phyloP scores from a whole-genome alignment of 169 alveolate genomes.

The Plasmodium ovale region DNA sequence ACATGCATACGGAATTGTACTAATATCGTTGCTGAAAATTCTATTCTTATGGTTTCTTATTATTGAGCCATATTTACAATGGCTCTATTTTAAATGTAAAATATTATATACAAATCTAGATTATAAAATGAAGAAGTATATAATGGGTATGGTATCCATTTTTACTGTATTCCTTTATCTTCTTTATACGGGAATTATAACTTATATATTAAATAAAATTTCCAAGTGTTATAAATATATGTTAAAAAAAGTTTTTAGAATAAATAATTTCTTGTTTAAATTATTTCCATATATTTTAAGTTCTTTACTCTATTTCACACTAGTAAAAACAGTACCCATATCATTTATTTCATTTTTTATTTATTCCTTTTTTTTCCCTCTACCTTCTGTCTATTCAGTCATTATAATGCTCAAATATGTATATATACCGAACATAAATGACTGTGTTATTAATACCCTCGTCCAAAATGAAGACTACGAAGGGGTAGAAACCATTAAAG shows the following conservation, averaged over 20 bases:
- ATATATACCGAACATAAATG: conserved; percentile 18
- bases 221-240: conserved; percentile 26
- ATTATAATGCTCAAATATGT: conserved; percentile 50
- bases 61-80: conserved; percentile 49
- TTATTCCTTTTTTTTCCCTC: conserved; percentile 46
- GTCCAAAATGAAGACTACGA: background rate
- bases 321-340: conserved; percentile 52
- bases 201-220: conserved; percentile 41
- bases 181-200: conserved; percentile 22
- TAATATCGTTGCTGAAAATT: conserved; percentile 49
- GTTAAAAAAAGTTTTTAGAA: conserved; percentile 30
- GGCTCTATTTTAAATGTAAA: conserved; percentile 39
- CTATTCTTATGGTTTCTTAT: conserved; percentile 54
- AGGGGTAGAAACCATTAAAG: background rate
- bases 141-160: background rate
- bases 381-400: conserved; percentile 57
- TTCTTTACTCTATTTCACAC: conserved; percentile 13
- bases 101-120: conserved; percentile 23
- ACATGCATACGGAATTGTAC: conserved; percentile 56
- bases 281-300: conserved; percentile 67
- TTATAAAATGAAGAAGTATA: conserved; percentile 33
- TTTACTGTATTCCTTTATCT: conserved; percentile 15
- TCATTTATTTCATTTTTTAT: conserved; percentile 37
- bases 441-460: conserved; percentile 7
- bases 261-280: conserved; percentile 29